Conservation (phyloP, 306 rosid genomes). For the Mimosa pudica region DNA sequence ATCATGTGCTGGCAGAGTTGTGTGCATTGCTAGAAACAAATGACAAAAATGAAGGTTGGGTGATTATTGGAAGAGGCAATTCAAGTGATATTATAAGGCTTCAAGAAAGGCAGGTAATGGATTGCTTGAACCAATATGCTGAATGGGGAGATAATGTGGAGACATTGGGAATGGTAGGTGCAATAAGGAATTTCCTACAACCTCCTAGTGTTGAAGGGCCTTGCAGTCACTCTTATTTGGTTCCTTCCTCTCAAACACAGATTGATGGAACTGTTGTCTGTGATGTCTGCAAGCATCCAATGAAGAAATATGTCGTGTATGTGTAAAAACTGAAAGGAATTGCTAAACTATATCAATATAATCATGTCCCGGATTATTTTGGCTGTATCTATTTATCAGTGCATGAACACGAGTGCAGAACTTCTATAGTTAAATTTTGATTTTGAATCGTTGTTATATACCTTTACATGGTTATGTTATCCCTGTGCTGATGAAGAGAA, state of each 20-base stretch:
- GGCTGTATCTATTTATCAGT: background rate
- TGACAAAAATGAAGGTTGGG: slow-evolving; percentile 50
- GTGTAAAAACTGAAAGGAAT: background rate
- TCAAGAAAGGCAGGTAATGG: slow-evolving; percentile 45
- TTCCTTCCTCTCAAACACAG: slow-evolving; percentile 33
- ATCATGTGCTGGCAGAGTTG: slow-evolving; percentile 46
- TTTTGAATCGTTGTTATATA: background rate
- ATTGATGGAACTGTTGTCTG: slow-evolving; percentile 44
- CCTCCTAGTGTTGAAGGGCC: slow-evolving; percentile 38
- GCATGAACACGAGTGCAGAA: background rate
- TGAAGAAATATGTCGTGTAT: slow-evolving; percentile 53
- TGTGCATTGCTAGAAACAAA: slow-evolving; percentile 46
- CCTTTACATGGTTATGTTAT: background rate
- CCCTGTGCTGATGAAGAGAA: background rate
- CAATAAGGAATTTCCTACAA: slow-evolving; percentile 39
- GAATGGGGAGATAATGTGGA: slow-evolving; percentile 40
- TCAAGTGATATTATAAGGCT: slow-evolving; percentile 40
- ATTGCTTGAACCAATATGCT: slow-evolving; percentile 33
- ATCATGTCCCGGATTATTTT: background rate
- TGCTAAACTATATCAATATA: background rate
- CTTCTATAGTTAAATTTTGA: background rate
- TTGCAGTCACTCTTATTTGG: slow-evolving; percentile 42
- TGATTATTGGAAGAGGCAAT: slow-evolving; percentile 54
- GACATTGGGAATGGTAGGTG: slow-evolving; percentile 40
- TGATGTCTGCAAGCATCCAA: slow-evolving; percentile 49